These are phyloP conservation scores for Paraurostyla sp. DNA, from an alignment of 73 alveolate species.

Conservation along the genomic window DNA sequence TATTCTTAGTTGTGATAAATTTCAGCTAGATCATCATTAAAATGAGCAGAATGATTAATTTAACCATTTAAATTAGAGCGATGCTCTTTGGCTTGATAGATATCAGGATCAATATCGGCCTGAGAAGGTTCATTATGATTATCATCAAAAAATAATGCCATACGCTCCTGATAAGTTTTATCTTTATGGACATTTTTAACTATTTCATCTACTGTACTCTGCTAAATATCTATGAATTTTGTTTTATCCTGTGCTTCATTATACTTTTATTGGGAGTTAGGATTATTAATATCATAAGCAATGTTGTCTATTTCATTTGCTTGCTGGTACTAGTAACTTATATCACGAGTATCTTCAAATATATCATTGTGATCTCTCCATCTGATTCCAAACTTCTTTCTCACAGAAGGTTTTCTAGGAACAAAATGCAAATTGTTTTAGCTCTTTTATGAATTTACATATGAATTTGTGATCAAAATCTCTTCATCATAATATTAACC, in stretches of 20 bases:
- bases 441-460: constrained; percentile 39
- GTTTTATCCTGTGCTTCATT: too few species aligned
- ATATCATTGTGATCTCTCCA: constrained; percentile 45
- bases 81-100: too few species aligned
- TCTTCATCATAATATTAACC: constrained; percentile 44
- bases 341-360: neutral
- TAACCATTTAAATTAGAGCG: neutral
- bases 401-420: constrained; percentile 23
- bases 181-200: too few species aligned
- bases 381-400: constrained; percentile 24
- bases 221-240: neutral
- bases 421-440: neutral
- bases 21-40: neutral
- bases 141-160: neutral
- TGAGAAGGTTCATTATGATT: neutral
- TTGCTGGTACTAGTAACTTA: neutral
- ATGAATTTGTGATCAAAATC: constrained; percentile 13
- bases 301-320: neutral
- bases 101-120: too few species aligned
- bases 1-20: neutral
- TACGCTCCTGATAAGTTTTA: neutral
- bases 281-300: neutral
- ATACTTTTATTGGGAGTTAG: too few species aligned
- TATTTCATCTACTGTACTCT: too few species aligned
- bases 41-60: neutral